These are phyloP conservation scores for Ceratopteris richardii DNA, from an alignment of 75 land plant genomes.

Conservation along the genomic window DNA sequence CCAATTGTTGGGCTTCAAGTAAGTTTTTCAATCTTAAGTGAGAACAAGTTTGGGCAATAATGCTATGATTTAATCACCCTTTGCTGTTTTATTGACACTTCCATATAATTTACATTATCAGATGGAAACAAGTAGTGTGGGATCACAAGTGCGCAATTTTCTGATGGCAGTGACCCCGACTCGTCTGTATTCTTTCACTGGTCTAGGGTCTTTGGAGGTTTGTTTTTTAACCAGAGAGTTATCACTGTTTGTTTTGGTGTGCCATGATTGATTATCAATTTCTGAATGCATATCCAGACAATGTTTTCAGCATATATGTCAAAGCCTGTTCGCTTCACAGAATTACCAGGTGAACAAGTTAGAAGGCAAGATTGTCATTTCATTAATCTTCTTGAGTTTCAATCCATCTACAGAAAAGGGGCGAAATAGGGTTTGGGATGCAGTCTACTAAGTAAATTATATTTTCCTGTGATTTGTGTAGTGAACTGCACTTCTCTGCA, in stretches of 20 bases:
- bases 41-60: not conserved
- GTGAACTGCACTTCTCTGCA: slow-evolving; percentile 88
- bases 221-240: slow-evolving; percentile 8
- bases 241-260: too few species aligned
- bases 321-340: slow-evolving; percentile 79
- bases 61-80: not conserved
- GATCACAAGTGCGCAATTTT: slow-evolving; percentile 56
- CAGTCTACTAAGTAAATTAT: too few species aligned
- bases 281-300: slow-evolving; percentile 36
- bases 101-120: slow-evolving; percentile 8
- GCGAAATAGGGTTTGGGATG: too few species aligned
- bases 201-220: slow-evolving; percentile 78
- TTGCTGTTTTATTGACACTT: not conserved
- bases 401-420: too few species aligned
- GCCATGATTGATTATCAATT: too few species aligned
- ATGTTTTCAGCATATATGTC: slow-evolving; percentile 67
- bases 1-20: slow-evolving; percentile 89
- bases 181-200: slow-evolving; percentile 73
- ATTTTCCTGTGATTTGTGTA: slow-evolving; percentile 16
- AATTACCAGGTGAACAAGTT: slow-evolving; percentile 91
- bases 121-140: slow-evolving; percentile 75
- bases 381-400: not conserved
- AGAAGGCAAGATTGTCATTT: slow-evolving; percentile 48
- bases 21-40: not conserved
- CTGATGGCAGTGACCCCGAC: slow-evolving; percentile 95